phyloP scores from a whole-genome alignment of 2,329 filamentous ascomycete species.

The Pseudogymnoascus destructans region DNA sequence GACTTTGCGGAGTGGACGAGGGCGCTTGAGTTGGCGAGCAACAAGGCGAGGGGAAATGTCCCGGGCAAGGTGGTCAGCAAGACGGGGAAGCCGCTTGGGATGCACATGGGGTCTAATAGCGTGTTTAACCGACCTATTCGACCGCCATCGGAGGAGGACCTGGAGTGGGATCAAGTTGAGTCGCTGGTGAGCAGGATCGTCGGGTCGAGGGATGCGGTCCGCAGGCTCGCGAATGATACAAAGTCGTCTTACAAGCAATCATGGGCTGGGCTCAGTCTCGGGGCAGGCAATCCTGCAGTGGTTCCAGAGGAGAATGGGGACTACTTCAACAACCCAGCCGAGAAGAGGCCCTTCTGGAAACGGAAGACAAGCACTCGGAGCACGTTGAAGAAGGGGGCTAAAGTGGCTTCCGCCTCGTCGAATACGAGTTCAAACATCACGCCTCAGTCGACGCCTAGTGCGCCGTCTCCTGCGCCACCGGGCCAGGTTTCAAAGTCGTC shows the following conservation, averaged over 20 bases:
- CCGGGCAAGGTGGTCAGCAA: slow-evolving; percentile 10
- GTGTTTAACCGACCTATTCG: slow-evolving; percentile 12
- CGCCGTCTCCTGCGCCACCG: slow-evolving; percentile 15
- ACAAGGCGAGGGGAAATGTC: slow-evolving; percentile 39
- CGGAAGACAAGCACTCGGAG: slow-evolving; percentile 51
- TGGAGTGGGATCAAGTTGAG: slow-evolving; percentile 81
- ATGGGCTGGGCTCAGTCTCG: slow-evolving; percentile 5
- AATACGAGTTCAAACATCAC: slow-evolving; percentile 17
- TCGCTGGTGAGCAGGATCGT: slow-evolving; percentile 73
- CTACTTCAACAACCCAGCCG: slow-evolving; percentile 35
- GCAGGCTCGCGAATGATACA: slow-evolving; percentile 75
- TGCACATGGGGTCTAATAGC: slow-evolving; percentile 24
- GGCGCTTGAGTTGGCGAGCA: slow-evolving; percentile 71
- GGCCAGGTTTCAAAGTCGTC: slow-evolving; percentile 14
- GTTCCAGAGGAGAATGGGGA: slow-evolving; percentile 34
- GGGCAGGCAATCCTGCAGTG: slow-evolving; percentile 10
- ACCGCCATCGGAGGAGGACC: slow-evolving; percentile 46
- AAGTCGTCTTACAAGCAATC: slow-evolving; percentile 34
- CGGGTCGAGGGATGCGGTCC: slow-evolving; percentile 76
- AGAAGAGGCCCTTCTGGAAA: slow-evolving; percentile 80
- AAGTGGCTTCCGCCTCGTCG: background rate
- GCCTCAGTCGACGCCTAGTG: slow-evolving; percentile 22
- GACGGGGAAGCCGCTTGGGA: slow-evolving; percentile 17
- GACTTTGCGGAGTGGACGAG: slow-evolving; percentile 83
- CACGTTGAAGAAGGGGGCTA: slow-evolving; percentile 15